These are phyloP conservation scores for Suillus tomentosus DNA, from an alignment of 768 basidiomycete species.

Conservation along the genomic window DNA sequence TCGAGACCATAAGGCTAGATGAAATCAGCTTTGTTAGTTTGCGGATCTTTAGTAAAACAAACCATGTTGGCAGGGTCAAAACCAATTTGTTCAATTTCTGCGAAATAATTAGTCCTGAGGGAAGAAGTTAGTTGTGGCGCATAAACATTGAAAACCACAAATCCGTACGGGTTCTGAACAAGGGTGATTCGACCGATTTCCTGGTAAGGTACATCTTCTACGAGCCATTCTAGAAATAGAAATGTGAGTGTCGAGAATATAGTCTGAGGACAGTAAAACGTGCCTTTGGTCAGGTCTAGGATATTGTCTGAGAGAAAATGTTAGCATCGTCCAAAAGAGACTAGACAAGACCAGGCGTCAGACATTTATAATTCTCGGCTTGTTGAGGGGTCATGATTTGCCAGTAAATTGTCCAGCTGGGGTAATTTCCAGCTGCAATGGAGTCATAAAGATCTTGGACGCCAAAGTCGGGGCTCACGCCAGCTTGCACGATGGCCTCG, in stretches of 20 bases:
- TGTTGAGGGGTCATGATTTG: conserved; percentile 54
- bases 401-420: conserved; percentile 59
- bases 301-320: conserved; percentile 43
- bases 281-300: conserved; percentile 50
- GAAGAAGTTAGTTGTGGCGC: conserved; percentile 1
- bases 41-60: conserved; percentile 2
- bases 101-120: conserved; percentile 31
- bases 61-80: conserved; percentile 55
- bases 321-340: conserved; percentile 1
- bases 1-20: conserved; percentile 39
- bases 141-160: background rate
- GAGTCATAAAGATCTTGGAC: conserved; percentile 56
- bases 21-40: background rate
- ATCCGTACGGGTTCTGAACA: conserved; percentile 38
- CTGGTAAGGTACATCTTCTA: conserved; percentile 33
- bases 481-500: conserved; percentile 39
- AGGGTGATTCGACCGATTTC: conserved; percentile 42
- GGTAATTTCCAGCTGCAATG: conserved; percentile 53
- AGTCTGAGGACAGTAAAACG: background rate
- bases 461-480: conserved; percentile 53
- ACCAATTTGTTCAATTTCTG: conserved; percentile 45
- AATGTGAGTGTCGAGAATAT: background rate
- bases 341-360: conserved; percentile 10
- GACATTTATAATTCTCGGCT: conserved; percentile 48
- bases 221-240: conserved; percentile 35